A percentile compares a stretch with the other conserved stretches of the same genome.
Conservation (phyloP, 2,329 filamentous ascomycete genomes). For the Leptographium lundbergii region DNA sequence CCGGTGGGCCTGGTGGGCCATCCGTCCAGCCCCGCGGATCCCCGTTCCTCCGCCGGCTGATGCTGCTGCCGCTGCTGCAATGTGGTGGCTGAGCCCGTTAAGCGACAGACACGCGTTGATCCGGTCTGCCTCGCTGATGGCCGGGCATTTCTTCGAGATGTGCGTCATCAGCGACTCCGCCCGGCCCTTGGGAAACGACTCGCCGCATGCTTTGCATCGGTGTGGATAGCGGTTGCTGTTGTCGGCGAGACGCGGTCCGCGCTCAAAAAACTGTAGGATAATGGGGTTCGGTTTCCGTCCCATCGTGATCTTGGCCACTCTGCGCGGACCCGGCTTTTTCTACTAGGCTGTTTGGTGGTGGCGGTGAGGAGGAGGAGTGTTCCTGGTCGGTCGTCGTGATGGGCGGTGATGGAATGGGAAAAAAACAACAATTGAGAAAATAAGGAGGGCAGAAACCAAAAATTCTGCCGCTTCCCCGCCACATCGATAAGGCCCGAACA, state of each 20-base stretch:
- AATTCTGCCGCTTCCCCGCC: constrained; percentile 12
- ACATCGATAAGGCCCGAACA: constrained; percentile 7
- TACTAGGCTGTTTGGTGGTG: neutral
- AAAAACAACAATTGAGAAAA: constrained; percentile 5
- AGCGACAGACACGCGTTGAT: constrained; percentile 63
- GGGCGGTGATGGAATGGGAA: constrained; percentile 4
- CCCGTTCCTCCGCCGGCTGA: constrained; percentile 8
- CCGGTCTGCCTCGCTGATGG: constrained; percentile 60
- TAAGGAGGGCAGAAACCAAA: constrained; percentile 4
- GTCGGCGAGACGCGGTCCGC: constrained; percentile 76
- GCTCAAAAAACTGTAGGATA: constrained; percentile 78
- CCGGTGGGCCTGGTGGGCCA: neutral
- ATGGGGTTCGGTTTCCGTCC: constrained; percentile 73
- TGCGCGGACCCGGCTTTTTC: neutral
- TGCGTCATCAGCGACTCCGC: constrained; percentile 73
- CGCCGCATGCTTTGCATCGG: constrained; percentile 77
- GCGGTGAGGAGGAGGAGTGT: neutral
- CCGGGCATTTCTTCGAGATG: constrained; percentile 76
- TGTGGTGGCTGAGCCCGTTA: constrained; percentile 45
- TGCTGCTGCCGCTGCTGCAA: constrained; percentile 12
- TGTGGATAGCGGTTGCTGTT: constrained; percentile 87
- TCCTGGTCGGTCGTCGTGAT: neutral
- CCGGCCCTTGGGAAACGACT: constrained; percentile 81
- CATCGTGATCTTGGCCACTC: constrained; percentile 36
- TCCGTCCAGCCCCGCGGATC: neutral